Percentiles rank a stretch among this genome's conserved stretches.
phyloP scores from a whole-genome alignment of 2,329 filamentous ascomycete genomes.

The Venturiaceae sp. region DNA sequence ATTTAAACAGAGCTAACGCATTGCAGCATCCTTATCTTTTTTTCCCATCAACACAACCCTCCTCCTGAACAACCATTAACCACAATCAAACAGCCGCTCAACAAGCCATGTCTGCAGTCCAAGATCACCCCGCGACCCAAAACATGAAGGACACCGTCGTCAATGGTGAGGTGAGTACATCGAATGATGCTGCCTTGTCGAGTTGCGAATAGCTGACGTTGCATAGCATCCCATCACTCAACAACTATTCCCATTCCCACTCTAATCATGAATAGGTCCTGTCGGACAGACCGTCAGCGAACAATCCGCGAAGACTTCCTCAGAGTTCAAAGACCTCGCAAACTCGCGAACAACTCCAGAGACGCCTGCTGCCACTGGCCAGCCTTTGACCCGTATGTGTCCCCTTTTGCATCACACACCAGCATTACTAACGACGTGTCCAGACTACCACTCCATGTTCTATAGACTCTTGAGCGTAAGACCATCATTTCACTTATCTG shows the following conservation, averaged over 20 bases:
- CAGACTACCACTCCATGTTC: constrained; percentile 57
- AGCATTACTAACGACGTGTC: constrained; percentile 5
- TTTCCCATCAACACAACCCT: not conserved
- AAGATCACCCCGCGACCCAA: constrained; percentile 41
- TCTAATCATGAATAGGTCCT: constrained; percentile 33
- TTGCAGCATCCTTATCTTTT: not conserved
- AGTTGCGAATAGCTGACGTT: not conserved
- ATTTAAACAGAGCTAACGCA: not conserved
- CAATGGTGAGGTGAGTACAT: constrained; percentile 31
- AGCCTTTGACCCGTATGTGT: constrained; percentile 49
- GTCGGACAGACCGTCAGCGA: constrained; percentile 47
- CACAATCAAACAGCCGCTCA: constrained; percentile 30
- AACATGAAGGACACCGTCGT: constrained; percentile 30
- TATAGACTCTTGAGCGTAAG: constrained; percentile 54
- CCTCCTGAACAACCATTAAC: not conserved
- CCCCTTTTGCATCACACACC: not conserved
- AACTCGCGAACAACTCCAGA: constrained; percentile 43
- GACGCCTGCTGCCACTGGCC: constrained; percentile 47
- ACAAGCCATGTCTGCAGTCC: constrained; percentile 35
- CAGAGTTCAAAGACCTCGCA: constrained; percentile 49
- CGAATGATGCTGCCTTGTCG: not conserved
- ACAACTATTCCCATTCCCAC: not conserved
- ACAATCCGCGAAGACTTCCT: constrained; percentile 44
- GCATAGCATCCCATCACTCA: not conserved
- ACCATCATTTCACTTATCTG: constrained; percentile 10